A percentile compares a stretch with the other conserved stretches of the same genome.
Evolutionary conservation across 2,329 filamentous ascomycete species (phyloP).

Genomic region (Aureobasidium uvarum): DNA sequence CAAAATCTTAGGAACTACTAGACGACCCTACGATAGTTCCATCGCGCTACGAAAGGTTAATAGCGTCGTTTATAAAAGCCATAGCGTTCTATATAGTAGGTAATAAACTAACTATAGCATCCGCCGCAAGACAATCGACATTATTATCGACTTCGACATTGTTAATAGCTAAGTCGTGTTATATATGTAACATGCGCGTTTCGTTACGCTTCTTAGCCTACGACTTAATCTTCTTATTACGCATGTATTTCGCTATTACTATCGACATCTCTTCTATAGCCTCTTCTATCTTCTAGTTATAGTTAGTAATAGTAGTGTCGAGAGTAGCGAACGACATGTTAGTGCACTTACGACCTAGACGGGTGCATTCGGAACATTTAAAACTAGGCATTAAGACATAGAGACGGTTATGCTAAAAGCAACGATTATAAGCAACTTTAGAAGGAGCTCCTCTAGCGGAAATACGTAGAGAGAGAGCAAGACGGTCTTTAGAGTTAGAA

Average conservation of each 20-base stretch:
- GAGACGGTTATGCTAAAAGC: neutral
- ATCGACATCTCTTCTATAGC: neutral
- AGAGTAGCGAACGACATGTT: neutral
- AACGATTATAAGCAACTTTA: neutral
- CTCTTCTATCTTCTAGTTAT: neutral
- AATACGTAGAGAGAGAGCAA: neutral
- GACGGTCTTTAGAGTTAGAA: neutral
- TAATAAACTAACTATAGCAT: neutral
- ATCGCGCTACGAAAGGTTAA: no score
- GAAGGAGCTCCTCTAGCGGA: neutral
- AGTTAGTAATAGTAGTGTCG: neutral
- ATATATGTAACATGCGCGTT: neutral
- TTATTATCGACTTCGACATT: neutral
- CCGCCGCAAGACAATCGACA: neutral
- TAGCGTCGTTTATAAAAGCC: no score
- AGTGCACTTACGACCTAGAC: neutral
- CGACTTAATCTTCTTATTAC: neutral
- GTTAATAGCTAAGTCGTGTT: neutral
- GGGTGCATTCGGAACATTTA: neutral
- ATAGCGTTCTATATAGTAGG: no score
- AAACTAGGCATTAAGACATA: neutral
- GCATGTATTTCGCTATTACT: neutral
- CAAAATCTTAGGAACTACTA: no score
- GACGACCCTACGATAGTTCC: no score
- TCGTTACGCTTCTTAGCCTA: neutral